These are phyloP conservation scores for Smithsoniella earleae DNA, from an alignment of 163 green algal species.

Conservation along the genomic window DNA sequence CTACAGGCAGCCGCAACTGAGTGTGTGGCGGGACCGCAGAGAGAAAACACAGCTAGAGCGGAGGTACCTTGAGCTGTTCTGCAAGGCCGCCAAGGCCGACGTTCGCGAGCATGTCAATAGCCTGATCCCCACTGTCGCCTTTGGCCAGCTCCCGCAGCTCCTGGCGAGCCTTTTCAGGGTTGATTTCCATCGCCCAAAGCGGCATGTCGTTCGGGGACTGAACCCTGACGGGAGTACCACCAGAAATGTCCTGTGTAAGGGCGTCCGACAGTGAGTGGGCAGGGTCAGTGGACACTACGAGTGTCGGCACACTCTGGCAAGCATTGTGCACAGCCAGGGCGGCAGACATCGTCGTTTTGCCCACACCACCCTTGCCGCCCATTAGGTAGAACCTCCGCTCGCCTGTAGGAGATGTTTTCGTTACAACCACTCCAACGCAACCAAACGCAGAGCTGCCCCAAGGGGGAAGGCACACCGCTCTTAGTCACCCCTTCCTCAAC, in stretches of 20 bases:
- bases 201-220: conserved; percentile 52
- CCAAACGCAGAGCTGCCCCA: too few relatives aligned
- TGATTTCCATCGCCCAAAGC: conserved; percentile 83
- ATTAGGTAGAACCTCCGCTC: conserved; percentile 66
- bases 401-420: conserved; percentile 17
- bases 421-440: too few relatives aligned
- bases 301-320: conserved; percentile 54
- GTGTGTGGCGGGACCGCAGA: not conserved
- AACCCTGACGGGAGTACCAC: conserved; percentile 70
- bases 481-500: not conserved
- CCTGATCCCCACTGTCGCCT: conserved; percentile 31
- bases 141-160: conserved; percentile 51
- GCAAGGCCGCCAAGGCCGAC: conserved; percentile 64
- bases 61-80: conserved; percentile 62
- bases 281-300: conserved; percentile 91
- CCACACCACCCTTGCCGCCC: conserved; percentile 85
- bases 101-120: conserved; percentile 42
- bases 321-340: conserved; percentile 74
- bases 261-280: conserved; percentile 90
- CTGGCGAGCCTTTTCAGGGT: conserved; percentile 52
- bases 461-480: conserved; percentile 12
- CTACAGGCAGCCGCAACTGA: not conserved
- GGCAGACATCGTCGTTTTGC: conserved; percentile 76
- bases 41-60: not conserved
- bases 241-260: conserved; percentile 75